A percentile compares a stretch with the other conserved stretches of the same genome.
Evolutionary conservation across 148 eudicot species (phyloP).

Genomic region (Camellia lanceoleosa): DNA sequence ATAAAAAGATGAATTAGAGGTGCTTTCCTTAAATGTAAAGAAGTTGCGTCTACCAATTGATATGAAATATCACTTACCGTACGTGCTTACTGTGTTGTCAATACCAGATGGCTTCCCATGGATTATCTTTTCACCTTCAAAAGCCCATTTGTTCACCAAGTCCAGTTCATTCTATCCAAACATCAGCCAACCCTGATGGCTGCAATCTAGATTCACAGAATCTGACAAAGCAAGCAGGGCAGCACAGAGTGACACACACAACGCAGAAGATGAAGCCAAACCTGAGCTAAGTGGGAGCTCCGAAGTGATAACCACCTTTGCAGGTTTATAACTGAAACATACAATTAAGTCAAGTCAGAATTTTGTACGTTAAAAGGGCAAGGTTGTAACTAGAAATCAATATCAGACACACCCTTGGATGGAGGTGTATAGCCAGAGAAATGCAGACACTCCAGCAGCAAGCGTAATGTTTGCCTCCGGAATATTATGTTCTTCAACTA

Average conservation of each 20-base stretch:
- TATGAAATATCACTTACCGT: constrained; percentile 46
- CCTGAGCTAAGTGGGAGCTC: constrained; percentile 93
- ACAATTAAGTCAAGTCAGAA: constrained; percentile 24
- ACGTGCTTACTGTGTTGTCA: constrained; percentile 97
- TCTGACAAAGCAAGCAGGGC: constrained; percentile 74
- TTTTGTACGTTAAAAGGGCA: neutral
- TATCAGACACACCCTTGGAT: constrained; percentile 65
- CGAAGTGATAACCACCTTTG: constrained; percentile 64
- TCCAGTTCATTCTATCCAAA: constrained; percentile 68
- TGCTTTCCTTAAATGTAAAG: neutral
- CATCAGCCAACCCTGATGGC: constrained; percentile 56
- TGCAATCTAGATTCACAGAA: constrained; percentile 45
- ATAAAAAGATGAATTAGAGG: neutral
- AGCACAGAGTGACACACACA: constrained; percentile 81
- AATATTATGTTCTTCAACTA: constrained; percentile 65
- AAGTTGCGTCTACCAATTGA: neutral
- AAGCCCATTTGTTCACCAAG: constrained; percentile 86
- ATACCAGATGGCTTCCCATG: constrained; percentile 98
- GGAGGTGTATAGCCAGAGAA: constrained; percentile 79
- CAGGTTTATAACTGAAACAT: constrained; percentile 64
- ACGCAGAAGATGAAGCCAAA: constrained; percentile 94
- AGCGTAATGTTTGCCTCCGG: constrained; percentile 70
- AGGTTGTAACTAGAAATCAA: neutral
- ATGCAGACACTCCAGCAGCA: constrained; percentile 79
- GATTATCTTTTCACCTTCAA: constrained; percentile 92